Evolutionary conservation across 2,329 filamentous ascomycete species (phyloP), one percentile per base, ranked within the genome.

Genomic region (Paecilomyces niveus): DNA sequence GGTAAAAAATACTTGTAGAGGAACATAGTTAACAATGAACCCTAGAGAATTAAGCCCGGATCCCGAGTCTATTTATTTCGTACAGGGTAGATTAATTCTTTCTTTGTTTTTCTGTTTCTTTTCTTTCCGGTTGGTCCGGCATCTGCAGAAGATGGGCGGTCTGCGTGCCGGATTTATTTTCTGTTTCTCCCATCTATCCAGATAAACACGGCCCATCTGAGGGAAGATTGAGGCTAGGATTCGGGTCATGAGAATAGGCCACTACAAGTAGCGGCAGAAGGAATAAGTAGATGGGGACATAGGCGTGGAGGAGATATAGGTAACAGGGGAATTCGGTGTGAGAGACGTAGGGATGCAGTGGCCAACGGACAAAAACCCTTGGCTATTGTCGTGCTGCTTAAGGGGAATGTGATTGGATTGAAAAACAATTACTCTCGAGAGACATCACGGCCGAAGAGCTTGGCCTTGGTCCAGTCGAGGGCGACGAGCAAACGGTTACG

Each of bases 401-500:
- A 9, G 15, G 10, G 50, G 3, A 13, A 10, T 7, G 21, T 22
- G 49, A 26, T 8, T 13, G 15, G 8, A 45, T 18, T 18, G 6
- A 24, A 15, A 8, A 18, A 32, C n/a, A 49, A 70, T 71, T 76
- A 79, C 70, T 79, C 77, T 62, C 77, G 70, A 51, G 76, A 79
- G 58, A 97, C 90, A 71, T 99, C 94, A 74, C 94, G 92, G 62
- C 94, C 94, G 72, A 99, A 99, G 61, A 94, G 80, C 81, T 95
- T 96, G 67, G 92, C 92, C 84, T 99, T 99, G 75, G 93, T 76
- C 94, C 94, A 99, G 79, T 99, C 94, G 70, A 96, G 82, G 64
- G 90, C 80, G 68, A 99, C 94, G 55, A 99, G 84, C 67, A 97
- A 85, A 73, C 94, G 88, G 81, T 99, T 99, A 68, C 94, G 91